Evolutionary conservation across 495 filamentous ascomycete species (phyloP).

Genomic region (Geopyxis carbonaria): DNA sequence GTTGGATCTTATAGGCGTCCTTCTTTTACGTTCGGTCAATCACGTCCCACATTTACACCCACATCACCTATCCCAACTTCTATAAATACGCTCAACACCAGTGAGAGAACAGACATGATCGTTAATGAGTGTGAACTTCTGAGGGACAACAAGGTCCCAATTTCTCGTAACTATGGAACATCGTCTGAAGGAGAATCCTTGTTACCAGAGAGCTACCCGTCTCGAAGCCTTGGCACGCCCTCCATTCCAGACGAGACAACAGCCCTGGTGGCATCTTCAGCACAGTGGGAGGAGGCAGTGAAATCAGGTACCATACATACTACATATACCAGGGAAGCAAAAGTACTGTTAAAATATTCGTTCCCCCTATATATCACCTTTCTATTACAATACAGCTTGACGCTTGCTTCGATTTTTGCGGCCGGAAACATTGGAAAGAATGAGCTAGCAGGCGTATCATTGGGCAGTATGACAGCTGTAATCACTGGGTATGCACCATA

Average conservation of each 20-base stretch:
- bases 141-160: too few relatives aligned
- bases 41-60: slow-evolving; percentile 8
- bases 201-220: neutral
- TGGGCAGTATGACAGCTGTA: slow-evolving; percentile 56
- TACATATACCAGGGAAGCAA: slow-evolving; percentile 66
- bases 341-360: slow-evolving; percentile 44
- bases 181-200: too few relatives aligned
- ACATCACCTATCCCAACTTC: neutral
- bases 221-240: neutral
- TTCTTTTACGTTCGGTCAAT: slow-evolving; percentile 17
- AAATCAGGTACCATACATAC: slow-evolving; percentile 56
- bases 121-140: slow-evolving; percentile 1
- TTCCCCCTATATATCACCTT: slow-evolving; percentile 50
- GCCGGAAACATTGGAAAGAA: slow-evolving; percentile 46
- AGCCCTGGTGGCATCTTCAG: slow-evolving; percentile 31
- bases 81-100: neutral
- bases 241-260: slow-evolving; percentile 30
- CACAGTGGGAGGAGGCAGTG: slow-evolving; percentile 69
- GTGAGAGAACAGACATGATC: neutral
- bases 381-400: slow-evolving; percentile 54
- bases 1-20: slow-evolving; percentile 16
- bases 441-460: slow-evolving; percentile 47
- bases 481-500: slow-evolving; percentile 57
- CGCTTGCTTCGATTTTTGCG: slow-evolving; percentile 49
- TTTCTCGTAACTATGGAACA: too few relatives aligned